phyloP scores from a whole-genome alignment of 306 rosid species.

The Quercus rubra region DNA sequence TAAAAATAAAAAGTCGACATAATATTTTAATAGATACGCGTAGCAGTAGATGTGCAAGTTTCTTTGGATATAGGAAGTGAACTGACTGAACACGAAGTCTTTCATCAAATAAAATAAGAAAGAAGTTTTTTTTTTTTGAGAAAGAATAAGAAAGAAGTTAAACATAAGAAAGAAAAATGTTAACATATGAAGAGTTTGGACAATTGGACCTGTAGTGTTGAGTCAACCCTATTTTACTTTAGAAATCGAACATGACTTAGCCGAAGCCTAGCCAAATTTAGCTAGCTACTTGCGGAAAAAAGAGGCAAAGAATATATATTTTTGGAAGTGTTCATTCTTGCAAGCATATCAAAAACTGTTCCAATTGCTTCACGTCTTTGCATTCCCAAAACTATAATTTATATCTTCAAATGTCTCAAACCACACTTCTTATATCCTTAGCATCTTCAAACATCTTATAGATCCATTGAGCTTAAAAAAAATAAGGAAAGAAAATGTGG shows the following conservation, averaged over 20 bases:
- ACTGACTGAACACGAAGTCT: no score
- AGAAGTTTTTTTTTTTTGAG: no score
- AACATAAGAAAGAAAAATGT: not conserved
- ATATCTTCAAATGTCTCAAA: not conserved
- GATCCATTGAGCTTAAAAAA: not conserved
- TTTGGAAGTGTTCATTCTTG: not conserved
- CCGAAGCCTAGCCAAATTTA: not conserved
- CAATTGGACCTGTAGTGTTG: not conserved
- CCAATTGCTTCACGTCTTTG: conserved; percentile 35
- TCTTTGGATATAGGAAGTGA: no score
- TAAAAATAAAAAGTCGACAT: no score
- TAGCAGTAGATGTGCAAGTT: no score
- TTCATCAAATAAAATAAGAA: no score
- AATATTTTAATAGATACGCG: no score
- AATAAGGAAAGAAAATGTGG: not conserved
- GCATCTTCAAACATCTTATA: not conserved
- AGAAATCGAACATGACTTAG: not conserved
- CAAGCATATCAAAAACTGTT: conserved; percentile 10
- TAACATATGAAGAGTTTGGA: not conserved
- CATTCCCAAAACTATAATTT: not conserved
- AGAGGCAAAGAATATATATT: not conserved
- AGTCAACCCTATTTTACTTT: not conserved
- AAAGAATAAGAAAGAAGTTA: no score
- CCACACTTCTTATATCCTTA: not conserved
- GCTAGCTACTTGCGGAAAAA: not conserved